These are phyloP conservation scores for Vitis cinerea DNA, from an alignment of 164 flowering plant species.

Conservation along the genomic window DNA sequence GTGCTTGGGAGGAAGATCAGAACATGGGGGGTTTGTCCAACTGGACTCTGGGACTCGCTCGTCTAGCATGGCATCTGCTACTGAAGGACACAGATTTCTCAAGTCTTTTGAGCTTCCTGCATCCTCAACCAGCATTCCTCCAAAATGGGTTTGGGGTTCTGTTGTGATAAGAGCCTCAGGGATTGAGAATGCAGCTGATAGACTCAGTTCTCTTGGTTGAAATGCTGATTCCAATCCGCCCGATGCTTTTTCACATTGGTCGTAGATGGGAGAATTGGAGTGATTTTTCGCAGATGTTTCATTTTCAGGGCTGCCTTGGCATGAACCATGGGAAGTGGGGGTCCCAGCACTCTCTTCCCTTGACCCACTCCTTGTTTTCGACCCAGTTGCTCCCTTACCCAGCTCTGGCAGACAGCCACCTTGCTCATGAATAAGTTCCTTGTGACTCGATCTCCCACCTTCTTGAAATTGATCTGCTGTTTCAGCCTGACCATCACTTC, in stretches of 20 bases:
- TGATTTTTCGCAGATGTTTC: conserved; percentile 37
- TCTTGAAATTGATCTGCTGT: conserved; percentile 23
- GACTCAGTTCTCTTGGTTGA: conserved; percentile 25
- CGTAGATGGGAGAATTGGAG: conserved; percentile 26
- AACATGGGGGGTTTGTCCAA: conserved; percentile 33
- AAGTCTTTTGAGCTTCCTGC: conserved; percentile 87
- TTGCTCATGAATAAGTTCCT: conserved; percentile 23
- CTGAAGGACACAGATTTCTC: conserved; percentile 55
- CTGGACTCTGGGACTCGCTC: conserved; percentile 43
- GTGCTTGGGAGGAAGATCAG: conserved; percentile 29
- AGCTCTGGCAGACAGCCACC: conserved; percentile 23
- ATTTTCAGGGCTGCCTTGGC: conserved; percentile 63
- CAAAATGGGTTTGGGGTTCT: conserved; percentile 41
- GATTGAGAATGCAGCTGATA: conserved; percentile 32
- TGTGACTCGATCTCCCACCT: conserved; percentile 23
- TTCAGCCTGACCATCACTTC: conserved; percentile 27
- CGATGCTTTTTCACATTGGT: conserved; percentile 17
- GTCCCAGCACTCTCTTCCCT: conserved; percentile 68
- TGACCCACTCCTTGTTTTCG: conserved; percentile 57
- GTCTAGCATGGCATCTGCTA: conserved; percentile 42
- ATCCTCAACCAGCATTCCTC: conserved; percentile 70
- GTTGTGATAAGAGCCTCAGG: conserved; percentile 34
- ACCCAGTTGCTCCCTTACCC: conserved; percentile 28
- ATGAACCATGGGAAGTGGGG: conserved; percentile 77
- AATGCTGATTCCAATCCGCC: conserved; percentile 27